These are phyloP conservation scores for Nothophaeocryptopus gaeumannii DNA, from an alignment of 2,329 filamentous ascomycete species.

Conservation along the genomic window DNA sequence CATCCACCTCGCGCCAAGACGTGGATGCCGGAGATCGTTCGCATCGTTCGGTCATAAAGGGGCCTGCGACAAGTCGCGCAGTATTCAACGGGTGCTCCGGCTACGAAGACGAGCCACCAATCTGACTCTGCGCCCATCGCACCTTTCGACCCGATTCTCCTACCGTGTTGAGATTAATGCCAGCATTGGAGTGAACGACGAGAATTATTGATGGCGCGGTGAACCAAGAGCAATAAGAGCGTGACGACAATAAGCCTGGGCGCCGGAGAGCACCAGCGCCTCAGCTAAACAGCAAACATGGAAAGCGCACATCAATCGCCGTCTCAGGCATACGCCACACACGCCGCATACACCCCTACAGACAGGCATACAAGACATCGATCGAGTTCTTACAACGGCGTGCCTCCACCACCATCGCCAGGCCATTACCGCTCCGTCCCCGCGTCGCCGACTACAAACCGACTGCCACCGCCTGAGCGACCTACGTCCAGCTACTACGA, in stretches of 20 bases:
- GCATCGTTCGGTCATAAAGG: neutral
- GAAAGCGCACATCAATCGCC: conserved; percentile 17
- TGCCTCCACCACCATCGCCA: conserved; percentile 29
- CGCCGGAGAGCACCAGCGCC: conserved; percentile 5
- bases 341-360: conserved; percentile 6
- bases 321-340: conserved; percentile 11
- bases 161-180: neutral
- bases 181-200: conserved; percentile 4
- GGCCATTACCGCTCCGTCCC: conserved; percentile 36
- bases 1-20: conserved; percentile 7
- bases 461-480: conserved; percentile 38
- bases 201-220: conserved; percentile 14
- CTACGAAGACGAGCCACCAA: too few species aligned
- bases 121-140: too few species aligned
- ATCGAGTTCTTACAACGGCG: conserved; percentile 28
- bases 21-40: conserved; percentile 3
- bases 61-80: too few species aligned
- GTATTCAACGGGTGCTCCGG: too few species aligned
- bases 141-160: too few species aligned
- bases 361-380: conserved; percentile 35
- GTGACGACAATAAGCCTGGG: neutral
- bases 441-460: conserved; percentile 36
- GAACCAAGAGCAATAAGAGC: neutral
- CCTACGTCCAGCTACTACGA: conserved; percentile 50
- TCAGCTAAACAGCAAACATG: conserved; percentile 13